Evolutionary conservation across 2,329 filamentous ascomycete species (phyloP).

Genomic region (Colletotrichum incanum): DNA sequence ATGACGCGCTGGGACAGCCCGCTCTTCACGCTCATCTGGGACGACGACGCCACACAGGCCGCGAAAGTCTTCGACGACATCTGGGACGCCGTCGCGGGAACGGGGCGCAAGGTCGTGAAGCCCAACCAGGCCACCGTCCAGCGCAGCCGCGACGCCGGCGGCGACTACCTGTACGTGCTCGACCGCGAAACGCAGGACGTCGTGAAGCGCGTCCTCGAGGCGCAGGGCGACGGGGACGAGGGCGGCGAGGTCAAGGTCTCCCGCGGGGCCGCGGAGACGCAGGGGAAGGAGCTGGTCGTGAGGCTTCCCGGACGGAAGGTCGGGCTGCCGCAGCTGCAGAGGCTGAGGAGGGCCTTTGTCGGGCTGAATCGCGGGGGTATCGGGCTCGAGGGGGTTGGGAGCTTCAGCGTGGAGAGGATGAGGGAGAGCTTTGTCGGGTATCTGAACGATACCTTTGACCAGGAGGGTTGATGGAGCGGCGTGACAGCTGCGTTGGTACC

Average conservation of each 20-base stretch:
- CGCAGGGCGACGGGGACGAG: slow-evolving; percentile 73
- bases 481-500: background rate
- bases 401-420: slow-evolving; percentile 69
- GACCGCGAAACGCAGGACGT: slow-evolving; percentile 86
- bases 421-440: slow-evolving; percentile 77
- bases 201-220: slow-evolving; percentile 78
- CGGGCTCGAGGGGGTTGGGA: slow-evolving; percentile 69
- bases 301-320: slow-evolving; percentile 77
- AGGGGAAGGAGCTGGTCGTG: slow-evolving; percentile 65
- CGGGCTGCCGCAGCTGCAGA: slow-evolving; percentile 82
- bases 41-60: slow-evolving; percentile 77
- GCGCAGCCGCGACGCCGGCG: slow-evolving; percentile 72
- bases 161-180: slow-evolving; percentile 85
- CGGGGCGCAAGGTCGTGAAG: slow-evolving; percentile 73
- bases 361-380: slow-evolving; percentile 81
- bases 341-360: slow-evolving; percentile 84
- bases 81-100: slow-evolving; percentile 82
- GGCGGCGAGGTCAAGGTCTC: slow-evolving; percentile 71
- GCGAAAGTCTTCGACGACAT: slow-evolving; percentile 73
- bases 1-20: slow-evolving; percentile 91
- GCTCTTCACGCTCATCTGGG: slow-evolving; percentile 83
- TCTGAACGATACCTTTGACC: slow-evolving; percentile 76
- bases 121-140: slow-evolving; percentile 84
- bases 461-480: slow-evolving; percentile 60
- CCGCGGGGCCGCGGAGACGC: slow-evolving; percentile 47